Evolutionary conservation across 768 basidiomycete species (phyloP), one percentile per base, ranked within the genome.

Genomic region (Suillus fuscotomentosus): DNA sequence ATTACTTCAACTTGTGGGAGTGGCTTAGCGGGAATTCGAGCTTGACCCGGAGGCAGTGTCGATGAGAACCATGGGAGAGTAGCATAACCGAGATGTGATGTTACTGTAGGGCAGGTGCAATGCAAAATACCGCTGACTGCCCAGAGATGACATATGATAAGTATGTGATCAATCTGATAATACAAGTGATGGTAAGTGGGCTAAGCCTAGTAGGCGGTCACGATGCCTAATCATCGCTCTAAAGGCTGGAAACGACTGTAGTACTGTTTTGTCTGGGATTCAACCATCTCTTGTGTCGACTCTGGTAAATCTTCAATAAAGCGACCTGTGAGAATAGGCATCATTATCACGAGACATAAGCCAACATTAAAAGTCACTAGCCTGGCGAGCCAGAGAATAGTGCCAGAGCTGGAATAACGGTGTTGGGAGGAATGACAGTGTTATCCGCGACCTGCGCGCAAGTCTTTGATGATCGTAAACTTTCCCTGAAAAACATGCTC

Each of bases 381-480:
- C 95, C 95, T 76, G 97, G 97, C 47, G 92, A 94, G 10, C 97
- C 97, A 17, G 86, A 76, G 76, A 96, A 98, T 6, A 90, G 79
- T 0, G 94, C 85, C 65, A 98, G 77, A 3, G 94, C 92, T 1
- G 97, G 95, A 11, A 99, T 87, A 56, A 98, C 94, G 1, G 95
- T 95, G 63, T 94, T 95, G 3, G 95, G 90, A 2, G 96, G 93
- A 15, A 99, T 79, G 43, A 99, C 86, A 0, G 94, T 92, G 68
- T 91, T 90, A 74, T 98, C 96, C 36, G 90, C 89, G 27, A 99
- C 88, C 65, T 86, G 88, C 3, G 91, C 93, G 68, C 95, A 96
- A 72, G n/a, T 99, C 97, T 73, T 98, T 97, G 75, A 98, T 95
- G 64, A 97, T 95, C 0, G 91, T 89, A 71, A 99, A 97, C 75